phyloP scores from a whole-genome alignment of 2,329 filamentous ascomycete species.

The Paracorniculantispora psalliotae region DNA sequence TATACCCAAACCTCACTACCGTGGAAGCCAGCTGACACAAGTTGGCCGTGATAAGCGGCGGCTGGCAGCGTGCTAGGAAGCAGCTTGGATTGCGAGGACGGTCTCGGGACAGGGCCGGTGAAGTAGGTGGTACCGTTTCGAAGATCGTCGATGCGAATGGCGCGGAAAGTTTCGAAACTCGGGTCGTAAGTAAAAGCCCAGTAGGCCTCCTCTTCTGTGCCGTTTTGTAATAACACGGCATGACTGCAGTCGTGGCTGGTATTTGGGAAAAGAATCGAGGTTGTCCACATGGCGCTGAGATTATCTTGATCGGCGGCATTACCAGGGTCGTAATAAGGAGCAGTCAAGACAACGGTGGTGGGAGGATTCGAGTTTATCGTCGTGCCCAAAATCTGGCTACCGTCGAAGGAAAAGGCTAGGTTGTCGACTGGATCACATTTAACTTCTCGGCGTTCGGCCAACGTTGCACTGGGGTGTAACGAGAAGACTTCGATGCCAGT shows the following conservation, averaged over 20 bases:
- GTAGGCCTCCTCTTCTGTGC: conserved; percentile 57
- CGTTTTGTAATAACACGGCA: conserved; percentile 62
- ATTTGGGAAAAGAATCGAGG: conserved; percentile 78
- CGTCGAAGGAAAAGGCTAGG: conserved; percentile 71
- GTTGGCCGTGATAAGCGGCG: conserved; percentile 62
- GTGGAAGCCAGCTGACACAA: conserved; percentile 69
- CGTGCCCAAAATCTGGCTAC: conserved; percentile 72
- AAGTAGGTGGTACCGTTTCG: conserved; percentile 76
- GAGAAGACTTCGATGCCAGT: conserved; percentile 86
- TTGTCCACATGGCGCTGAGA: conserved; percentile 75
- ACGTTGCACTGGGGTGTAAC: conserved; percentile 56
- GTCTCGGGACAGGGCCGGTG: conserved; percentile 58
- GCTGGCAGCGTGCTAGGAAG: conserved; percentile 65
- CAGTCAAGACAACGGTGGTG: conserved; percentile 71
- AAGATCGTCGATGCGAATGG: conserved; percentile 69
- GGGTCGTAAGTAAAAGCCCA: conserved; percentile 78
- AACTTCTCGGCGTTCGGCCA: conserved; percentile 67
- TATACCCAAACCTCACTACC: conserved; percentile 73
- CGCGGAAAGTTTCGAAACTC: conserved; percentile 71
- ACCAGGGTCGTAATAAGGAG: conserved; percentile 72
- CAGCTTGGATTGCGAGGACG: conserved; percentile 50
- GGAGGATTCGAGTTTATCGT: conserved; percentile 60
- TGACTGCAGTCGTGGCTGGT: conserved; percentile 75
- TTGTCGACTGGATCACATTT: conserved; percentile 74
- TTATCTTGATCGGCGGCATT: conserved; percentile 60